Evolutionary conservation across 148 eudicot species (phyloP).

Genomic region (Rheum nobile): DNA sequence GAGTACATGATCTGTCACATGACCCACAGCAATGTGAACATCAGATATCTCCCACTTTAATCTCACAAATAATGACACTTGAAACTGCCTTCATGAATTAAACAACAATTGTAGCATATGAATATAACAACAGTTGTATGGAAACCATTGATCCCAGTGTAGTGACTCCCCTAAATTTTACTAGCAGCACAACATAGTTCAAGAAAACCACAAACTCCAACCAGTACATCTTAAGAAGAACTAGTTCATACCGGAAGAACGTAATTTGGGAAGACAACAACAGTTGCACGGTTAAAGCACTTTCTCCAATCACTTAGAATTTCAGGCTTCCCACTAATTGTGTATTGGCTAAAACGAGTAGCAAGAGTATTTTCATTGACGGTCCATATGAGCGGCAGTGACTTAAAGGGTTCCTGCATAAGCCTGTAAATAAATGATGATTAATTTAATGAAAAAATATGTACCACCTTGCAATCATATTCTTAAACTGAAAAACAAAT

Average conservation of each 20-base stretch:
- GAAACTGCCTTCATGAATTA: not conserved
- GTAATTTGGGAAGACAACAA: slow-evolving; percentile 62
- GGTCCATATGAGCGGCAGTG: slow-evolving; percentile 48
- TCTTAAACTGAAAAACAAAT: not conserved
- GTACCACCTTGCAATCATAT: not conserved
- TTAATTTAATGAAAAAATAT: slow-evolving; percentile 10
- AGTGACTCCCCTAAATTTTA: too few species aligned
- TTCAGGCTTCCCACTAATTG: slow-evolving; percentile 34
- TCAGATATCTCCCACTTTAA: not conserved
- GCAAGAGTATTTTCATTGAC: slow-evolving; percentile 48
- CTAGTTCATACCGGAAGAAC: slow-evolving; percentile 52
- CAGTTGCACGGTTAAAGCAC: slow-evolving; percentile 54
- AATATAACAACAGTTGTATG: too few species aligned
- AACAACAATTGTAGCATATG: too few species aligned
- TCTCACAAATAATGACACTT: not conserved
- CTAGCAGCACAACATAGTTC: too few species aligned
- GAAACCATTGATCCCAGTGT: too few species aligned
- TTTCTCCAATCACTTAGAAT: slow-evolving; percentile 48
- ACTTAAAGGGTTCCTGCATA: slow-evolving; percentile 58
- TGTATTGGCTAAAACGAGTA: slow-evolving; percentile 37
- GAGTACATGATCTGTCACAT: slow-evolving; percentile 60
- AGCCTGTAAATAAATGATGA: slow-evolving; percentile 50
- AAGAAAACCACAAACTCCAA: too few species aligned
- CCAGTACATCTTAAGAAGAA: not conserved
- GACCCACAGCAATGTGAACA: not conserved